Evolutionary conservation across 768 basidiomycete genomes (phyloP).

Genomic region (Gyrodon lividus): DNA sequence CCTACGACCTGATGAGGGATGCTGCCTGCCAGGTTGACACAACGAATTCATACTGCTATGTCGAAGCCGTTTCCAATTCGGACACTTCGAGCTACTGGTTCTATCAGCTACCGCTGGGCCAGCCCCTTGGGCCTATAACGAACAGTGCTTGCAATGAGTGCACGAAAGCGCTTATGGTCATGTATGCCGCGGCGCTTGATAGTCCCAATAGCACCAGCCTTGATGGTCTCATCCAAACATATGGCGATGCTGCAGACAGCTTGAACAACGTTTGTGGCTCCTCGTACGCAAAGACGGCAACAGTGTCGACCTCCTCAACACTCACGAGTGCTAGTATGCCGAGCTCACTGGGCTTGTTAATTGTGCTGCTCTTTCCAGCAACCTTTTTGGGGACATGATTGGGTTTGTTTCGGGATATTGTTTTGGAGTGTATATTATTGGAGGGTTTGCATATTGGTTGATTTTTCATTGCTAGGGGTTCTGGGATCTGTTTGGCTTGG

Average conservation of each 20-base stretch:
- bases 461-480: neutral
- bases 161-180: conserved; percentile 54
- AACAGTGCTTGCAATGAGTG: conserved; percentile 63
- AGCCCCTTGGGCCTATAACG: conserved; percentile 47
- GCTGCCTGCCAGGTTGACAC: conserved; percentile 58
- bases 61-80: conserved; percentile 55
- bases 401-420: neutral
- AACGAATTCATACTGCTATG: conserved; percentile 70
- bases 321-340: conserved; percentile 8
- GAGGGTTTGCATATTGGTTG: neutral
- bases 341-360: conserved; percentile 7
- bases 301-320: conserved; percentile 13
- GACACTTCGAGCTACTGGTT: conserved; percentile 71
- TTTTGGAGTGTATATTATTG: neutral
- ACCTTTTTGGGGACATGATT: conserved; percentile 12
- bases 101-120: conserved; percentile 66
- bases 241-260: conserved; percentile 44
- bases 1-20: conserved; percentile 61
- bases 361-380: conserved; percentile 13
- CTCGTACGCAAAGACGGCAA: conserved; percentile 37
- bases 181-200: conserved; percentile 48
- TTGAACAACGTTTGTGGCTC: conserved; percentile 52
- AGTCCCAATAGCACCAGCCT: conserved; percentile 33
- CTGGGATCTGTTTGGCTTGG: neutral
- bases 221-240: conserved; percentile 45